These are phyloP conservation scores for Aureobasidium sp. DNA, from an alignment of 2,329 filamentous ascomycete genomes.

Conservation along the genomic window DNA sequence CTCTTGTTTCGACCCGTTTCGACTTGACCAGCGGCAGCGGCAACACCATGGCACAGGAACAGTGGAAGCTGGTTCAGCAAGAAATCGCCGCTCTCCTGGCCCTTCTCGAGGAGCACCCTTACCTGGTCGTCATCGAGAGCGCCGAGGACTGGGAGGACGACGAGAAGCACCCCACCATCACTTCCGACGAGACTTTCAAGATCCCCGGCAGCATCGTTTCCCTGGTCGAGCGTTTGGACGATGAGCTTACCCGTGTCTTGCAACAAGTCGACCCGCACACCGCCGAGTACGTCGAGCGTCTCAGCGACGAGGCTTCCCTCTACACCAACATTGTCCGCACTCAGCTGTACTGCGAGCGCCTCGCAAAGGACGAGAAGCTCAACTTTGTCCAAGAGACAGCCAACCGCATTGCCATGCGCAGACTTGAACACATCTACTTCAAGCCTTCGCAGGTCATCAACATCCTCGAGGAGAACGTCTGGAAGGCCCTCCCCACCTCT, in stretches of 20 bases:
- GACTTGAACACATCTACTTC: slow-evolving; percentile 97
- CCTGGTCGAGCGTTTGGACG: slow-evolving; percentile 87
- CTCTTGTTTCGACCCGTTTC: slow-evolving; percentile 87
- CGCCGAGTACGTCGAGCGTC: slow-evolving; percentile 92
- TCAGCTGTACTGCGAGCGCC: slow-evolving; percentile 76
- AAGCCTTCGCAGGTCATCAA: slow-evolving; percentile 91
- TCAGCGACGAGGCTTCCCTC: slow-evolving; percentile 80
- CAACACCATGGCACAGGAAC: slow-evolving; percentile 84
- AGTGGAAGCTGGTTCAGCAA: slow-evolving; percentile 91
- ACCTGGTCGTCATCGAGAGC: slow-evolving; percentile 79
- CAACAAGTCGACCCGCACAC: slow-evolving; percentile 98
- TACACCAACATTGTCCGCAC: slow-evolving; percentile 90
- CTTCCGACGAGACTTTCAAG: slow-evolving; percentile 71
- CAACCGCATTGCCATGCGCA: slow-evolving; percentile 87
- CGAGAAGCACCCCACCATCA: slow-evolving; percentile 75
- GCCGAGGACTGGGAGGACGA: slow-evolving; percentile 99
- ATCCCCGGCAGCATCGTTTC: slow-evolving; percentile 91
- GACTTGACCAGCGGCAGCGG: slow-evolving; percentile 73
- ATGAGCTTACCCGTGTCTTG: slow-evolving; percentile 93
- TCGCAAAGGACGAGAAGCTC: slow-evolving; percentile 61
- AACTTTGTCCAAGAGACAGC: slow-evolving; percentile 75
- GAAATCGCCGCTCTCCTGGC: slow-evolving; percentile 72
- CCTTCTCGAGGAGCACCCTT: slow-evolving; percentile 67
- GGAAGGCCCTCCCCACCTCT: slow-evolving; percentile 64
- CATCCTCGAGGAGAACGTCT: slow-evolving; percentile 89